These are phyloP conservation scores for Selaginella moellendorffii DNA, from an alignment of 75 land plant genomes.

Conservation along the genomic window DNA sequence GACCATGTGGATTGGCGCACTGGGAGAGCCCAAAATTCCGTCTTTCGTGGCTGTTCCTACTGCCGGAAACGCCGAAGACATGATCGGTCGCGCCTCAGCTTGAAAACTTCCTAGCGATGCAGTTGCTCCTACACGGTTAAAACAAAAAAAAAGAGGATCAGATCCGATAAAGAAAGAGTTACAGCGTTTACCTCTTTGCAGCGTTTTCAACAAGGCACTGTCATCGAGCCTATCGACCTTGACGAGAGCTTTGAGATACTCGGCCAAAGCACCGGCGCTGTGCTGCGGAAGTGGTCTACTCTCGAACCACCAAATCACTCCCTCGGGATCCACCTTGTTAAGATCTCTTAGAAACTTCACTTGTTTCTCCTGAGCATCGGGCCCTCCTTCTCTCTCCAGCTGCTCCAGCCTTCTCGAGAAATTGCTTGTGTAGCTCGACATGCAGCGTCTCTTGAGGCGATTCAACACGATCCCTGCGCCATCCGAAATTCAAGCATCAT, in stretches of 20 bases:
- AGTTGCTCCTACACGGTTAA: conserved; percentile 24
- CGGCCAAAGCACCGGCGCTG: conserved; percentile 64
- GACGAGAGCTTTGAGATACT: conserved; percentile 88
- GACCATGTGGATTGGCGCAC: conserved; percentile 93
- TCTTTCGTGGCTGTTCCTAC: conserved; percentile 64
- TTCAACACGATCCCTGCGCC: neutral
- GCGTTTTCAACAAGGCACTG: conserved; percentile 63
- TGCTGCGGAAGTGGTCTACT: conserved; percentile 67
- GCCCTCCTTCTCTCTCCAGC: conserved; percentile 38
- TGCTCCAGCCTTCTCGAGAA: conserved; percentile 51
- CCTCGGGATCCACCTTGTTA: conserved; percentile 72
- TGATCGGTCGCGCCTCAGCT: conserved; percentile 9
- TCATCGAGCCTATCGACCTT: conserved; percentile 80
- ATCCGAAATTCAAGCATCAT: neutral
- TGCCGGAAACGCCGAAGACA: conserved; percentile 39
- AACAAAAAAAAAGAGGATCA: neutral
- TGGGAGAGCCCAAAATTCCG: conserved; percentile 68
- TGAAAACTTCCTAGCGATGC: conserved; percentile 22
- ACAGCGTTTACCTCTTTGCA: conserved; percentile 61
- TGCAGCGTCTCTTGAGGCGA: conserved; percentile 19
- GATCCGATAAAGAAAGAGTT: neutral
- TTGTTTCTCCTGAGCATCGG: conserved; percentile 22
- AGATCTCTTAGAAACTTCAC: conserved; percentile 50
- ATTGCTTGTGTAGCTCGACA: conserved; percentile 57
- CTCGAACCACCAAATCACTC: conserved; percentile 80